Evolutionary conservation across 2,329 filamentous ascomycete species (phyloP).

Genomic region (Fusarium sp.): DNA sequence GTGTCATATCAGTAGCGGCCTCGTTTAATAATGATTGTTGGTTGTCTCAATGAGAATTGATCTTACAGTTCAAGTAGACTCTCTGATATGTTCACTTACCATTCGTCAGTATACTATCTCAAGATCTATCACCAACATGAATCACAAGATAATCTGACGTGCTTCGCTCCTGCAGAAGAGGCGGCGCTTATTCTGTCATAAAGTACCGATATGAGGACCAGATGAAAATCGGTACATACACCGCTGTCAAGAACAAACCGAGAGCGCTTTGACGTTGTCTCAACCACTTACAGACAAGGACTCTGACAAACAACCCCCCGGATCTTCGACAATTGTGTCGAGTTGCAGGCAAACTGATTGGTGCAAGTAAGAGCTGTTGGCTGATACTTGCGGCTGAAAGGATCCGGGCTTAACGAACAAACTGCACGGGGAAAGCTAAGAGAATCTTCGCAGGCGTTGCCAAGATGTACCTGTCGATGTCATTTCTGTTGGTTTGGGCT

Average conservation of each 20-base stretch:
- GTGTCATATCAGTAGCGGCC: neutral
- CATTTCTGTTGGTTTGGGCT: neutral
- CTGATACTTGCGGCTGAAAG: neutral
- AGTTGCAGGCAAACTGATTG: neutral
- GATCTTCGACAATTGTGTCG: neutral
- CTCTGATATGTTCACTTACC: neutral
- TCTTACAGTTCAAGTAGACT: neutral
- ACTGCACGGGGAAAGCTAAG: neutral
- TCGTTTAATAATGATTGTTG: neutral
- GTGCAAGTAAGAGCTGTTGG: neutral
- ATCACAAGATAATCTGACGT: slow-evolving; percentile 7
- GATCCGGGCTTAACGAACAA: neutral
- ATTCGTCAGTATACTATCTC: neutral
- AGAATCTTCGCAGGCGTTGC: slow-evolving; percentile 1
- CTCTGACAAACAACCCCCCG: slow-evolving; percentile 15
- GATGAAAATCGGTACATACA: neutral
- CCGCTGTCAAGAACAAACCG: neutral
- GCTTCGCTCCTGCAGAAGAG: neutral
- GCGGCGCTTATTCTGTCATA: neutral
- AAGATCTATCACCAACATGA: slow-evolving; percentile 14
- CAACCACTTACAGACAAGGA: neutral
- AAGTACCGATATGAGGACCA: neutral
- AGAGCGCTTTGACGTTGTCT: neutral
- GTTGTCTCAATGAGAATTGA: neutral
- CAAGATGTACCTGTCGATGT: neutral